Evolutionary conservation across 2,329 filamentous ascomycete genomes (phyloP).

Genomic region (Calonectria henricotiae): DNA sequence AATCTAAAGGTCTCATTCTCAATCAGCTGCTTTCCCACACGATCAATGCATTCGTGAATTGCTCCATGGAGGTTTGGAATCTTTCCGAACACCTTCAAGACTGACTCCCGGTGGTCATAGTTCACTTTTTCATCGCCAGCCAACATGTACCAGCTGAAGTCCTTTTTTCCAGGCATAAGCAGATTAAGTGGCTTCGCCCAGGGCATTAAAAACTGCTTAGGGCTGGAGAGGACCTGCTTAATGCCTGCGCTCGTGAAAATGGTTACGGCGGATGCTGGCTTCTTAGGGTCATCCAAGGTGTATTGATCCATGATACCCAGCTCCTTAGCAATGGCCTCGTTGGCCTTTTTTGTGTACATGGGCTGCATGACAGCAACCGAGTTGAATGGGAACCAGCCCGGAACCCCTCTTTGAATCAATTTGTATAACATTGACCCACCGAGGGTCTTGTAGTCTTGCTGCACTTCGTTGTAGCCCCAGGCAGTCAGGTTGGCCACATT

Average conservation of each 20-base stretch:
- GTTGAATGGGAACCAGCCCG: slow-evolving; percentile 63
- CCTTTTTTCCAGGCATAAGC: slow-evolving; percentile 59
- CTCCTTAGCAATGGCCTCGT: slow-evolving; percentile 59
- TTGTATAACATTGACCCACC: slow-evolving; percentile 65
- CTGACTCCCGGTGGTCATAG: slow-evolving; percentile 52
- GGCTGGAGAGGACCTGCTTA: slow-evolving; percentile 55
- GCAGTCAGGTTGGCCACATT: slow-evolving; percentile 61
- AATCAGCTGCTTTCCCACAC: slow-evolving; percentile 60
- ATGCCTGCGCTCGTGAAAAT: slow-evolving; percentile 51
- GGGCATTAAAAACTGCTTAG: slow-evolving; percentile 55
- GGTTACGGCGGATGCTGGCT: slow-evolving; percentile 54
- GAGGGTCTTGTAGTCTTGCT: slow-evolving; percentile 56
- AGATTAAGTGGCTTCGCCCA: slow-evolving; percentile 56
- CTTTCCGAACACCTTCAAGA: slow-evolving; percentile 56
- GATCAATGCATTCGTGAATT: slow-evolving; percentile 55
- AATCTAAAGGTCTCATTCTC: slow-evolving; percentile 59
- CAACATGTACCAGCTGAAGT: slow-evolving; percentile 60
- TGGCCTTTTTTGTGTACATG: slow-evolving; percentile 63
- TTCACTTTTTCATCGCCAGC: slow-evolving; percentile 57
- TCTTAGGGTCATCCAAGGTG: slow-evolving; percentile 57
- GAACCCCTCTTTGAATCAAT: slow-evolving; percentile 64
- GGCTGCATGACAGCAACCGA: slow-evolving; percentile 64
- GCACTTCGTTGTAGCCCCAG: slow-evolving; percentile 61
- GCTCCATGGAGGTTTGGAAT: slow-evolving; percentile 55
- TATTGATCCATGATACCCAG: slow-evolving; percentile 56